Conservation (phyloP, 2,329 filamentous ascomycete species). For the Microcera coccophila region DNA sequence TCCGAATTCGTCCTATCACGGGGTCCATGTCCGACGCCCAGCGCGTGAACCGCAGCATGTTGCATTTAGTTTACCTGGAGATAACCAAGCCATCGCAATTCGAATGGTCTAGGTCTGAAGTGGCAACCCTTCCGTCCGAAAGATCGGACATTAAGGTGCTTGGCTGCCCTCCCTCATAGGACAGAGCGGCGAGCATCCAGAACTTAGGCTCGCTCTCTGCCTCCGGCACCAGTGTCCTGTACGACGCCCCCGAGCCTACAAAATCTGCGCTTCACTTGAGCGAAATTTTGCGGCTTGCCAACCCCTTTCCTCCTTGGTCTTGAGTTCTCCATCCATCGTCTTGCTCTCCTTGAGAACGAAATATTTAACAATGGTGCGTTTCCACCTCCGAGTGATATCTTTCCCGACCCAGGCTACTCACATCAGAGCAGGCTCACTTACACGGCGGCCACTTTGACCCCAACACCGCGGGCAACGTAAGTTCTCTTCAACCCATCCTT, state of each 20-base stretch:
- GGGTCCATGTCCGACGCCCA: too few species aligned
- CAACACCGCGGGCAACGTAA: constrained; percentile 17
- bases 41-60: too few species aligned
- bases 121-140: constrained; percentile 5
- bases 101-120: constrained; percentile 11
- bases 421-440: constrained; percentile 15
- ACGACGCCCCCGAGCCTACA: neutral
- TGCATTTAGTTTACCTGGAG: too few species aligned
- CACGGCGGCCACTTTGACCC: constrained; percentile 25
- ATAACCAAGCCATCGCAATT: too few species aligned
- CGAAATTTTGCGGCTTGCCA: neutral
- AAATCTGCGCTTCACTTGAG: neutral
- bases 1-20: constrained; percentile 8
- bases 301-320: neutral
- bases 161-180: neutral
- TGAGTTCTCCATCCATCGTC: neutral
- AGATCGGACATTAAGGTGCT: neutral
- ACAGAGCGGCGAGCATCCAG: neutral
- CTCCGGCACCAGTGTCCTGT: neutral
- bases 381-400: neutral
- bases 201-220: neutral
- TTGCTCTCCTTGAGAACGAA: constrained; percentile 1
- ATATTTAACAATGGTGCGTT: constrained; percentile 22
- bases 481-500: neutral
- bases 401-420: constrained; percentile 1